A percentile compares a stretch with the other conserved stretches of the same genome.
These are phyloP conservation scores for Rhynchospora tenuis DNA, from an alignment of 176 grass and related monocot species.

Conservation along the genomic window DNA sequence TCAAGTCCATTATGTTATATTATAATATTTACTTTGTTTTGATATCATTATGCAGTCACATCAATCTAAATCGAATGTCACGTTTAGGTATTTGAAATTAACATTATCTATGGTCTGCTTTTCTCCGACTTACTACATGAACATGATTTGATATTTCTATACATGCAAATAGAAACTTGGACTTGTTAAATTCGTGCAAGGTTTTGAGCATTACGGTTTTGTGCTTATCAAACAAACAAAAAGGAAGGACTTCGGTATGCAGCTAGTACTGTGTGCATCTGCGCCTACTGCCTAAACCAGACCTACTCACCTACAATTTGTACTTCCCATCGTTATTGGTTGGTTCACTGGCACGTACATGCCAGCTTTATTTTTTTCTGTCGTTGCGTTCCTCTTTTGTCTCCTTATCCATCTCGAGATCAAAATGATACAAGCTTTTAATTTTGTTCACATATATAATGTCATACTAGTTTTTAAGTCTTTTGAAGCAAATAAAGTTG, in stretches of 20 bases:
- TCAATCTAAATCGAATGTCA: background rate
- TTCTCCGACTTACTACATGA: background rate
- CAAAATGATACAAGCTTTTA: background rate
- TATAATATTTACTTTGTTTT: background rate
- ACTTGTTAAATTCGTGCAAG: background rate
- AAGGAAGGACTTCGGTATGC: background rate
- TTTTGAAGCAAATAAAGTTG: background rate
- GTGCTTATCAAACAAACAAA: background rate
- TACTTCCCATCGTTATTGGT: background rate
- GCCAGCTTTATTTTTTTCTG: background rate
- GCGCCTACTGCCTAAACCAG: background rate
- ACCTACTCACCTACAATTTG: background rate
- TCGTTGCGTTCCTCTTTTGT: background rate
- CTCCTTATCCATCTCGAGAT: background rate
- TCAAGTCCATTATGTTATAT: background rate
- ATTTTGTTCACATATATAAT: background rate
- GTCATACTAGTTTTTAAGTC: background rate
- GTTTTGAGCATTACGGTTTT: background rate
- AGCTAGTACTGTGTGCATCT: background rate
- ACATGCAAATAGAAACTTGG: background rate
- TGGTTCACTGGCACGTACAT: background rate
- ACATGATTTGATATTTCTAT: background rate
- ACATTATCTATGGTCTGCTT: background rate
- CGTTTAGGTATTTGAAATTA: background rate
- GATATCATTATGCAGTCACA: background rate